Evolutionary conservation across 2,329 filamentous ascomycete species (phyloP), one percentile per base, ranked within the genome.

Genomic region (Epichloe sylvatica): DNA sequence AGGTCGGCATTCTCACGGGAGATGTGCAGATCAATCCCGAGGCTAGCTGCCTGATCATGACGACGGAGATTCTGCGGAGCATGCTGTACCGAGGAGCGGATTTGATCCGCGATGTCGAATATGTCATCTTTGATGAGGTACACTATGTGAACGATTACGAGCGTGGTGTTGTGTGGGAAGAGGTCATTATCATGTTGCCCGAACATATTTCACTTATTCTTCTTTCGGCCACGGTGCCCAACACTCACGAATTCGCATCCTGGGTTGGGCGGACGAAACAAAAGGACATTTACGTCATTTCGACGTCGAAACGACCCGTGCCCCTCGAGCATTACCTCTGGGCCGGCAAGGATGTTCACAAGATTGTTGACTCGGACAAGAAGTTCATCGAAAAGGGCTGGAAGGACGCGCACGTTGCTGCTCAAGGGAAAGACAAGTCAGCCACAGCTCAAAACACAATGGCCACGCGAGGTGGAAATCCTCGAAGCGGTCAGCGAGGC

Each of bases 121-220:
- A 94, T 64, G 92, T 98, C 57, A 96, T 98, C 45, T 98, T 98
- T 54, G 92, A 98, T 60, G 92, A 98, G 67, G 92, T 98, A 2
- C 92, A 98, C 67, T 98, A 98, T 63, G 91, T 98, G 56, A 98
- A 97, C 62, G 92, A 98, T 64, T 77, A 85, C 25, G 92, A 97
- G 65, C 80, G 92, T 67, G 92, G 92, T 60, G 92, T 98, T 5
- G 92, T 98, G 0, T 98, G 92, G 92, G 92, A 98, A 67, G 92
- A 98, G 67, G 92, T 98, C 59, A 98, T 98, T 61, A 98, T 98
- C 60, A 97, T 98, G 92, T 75, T 98, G 49, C 92, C 92, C 0
- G 90, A 95, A 63, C 92, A 98, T 67, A 88, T 98, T 38, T 94
- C 92, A 2, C 76, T 98, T 21, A 98, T 98, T 57, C 72, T 97